phyloP scores from a whole-genome alignment of 169 alveolate genomes.

The Ichthyophthirius multifiliis region DNA sequence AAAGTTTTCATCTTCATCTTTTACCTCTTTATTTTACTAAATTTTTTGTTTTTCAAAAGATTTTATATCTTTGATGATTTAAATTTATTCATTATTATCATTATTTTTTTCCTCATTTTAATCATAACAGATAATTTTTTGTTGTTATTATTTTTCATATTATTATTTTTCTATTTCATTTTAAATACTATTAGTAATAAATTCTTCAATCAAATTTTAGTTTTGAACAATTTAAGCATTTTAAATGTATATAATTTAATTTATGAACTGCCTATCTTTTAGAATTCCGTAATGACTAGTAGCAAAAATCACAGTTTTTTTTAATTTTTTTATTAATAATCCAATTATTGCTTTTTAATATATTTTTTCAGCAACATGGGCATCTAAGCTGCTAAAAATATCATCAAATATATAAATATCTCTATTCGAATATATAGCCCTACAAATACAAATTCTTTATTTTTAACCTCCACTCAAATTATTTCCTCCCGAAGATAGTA shows the following conservation, averaged over 20 bases:
- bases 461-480: conserved; percentile 6
- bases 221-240: background rate
- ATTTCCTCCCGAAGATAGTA: background rate
- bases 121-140: background rate
- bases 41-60: no score
- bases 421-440: conserved; percentile 11
- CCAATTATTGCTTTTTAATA: conserved; percentile 38
- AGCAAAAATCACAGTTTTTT: conserved; percentile 30
- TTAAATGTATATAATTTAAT: conserved; percentile 4
- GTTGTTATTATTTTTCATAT: background rate
- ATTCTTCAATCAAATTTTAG: conserved; percentile 5
- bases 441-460: background rate
- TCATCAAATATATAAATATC: conserved; percentile 59
- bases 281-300: conserved; percentile 27
- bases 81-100: no score
- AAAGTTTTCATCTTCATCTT: background rate
- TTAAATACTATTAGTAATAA: background rate
- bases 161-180: conserved; percentile 1
- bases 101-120: conserved; percentile 1
- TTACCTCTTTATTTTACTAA: background rate
- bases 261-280: background rate
- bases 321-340: conserved; percentile 27
- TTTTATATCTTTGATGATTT: no score
- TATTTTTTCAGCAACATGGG: conserved; percentile 44
- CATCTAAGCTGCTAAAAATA: conserved; percentile 51